Evolutionary conservation across 2,329 filamentous ascomycete species (phyloP).

Genomic region (Magnaporthiopsis incrustans): DNA sequence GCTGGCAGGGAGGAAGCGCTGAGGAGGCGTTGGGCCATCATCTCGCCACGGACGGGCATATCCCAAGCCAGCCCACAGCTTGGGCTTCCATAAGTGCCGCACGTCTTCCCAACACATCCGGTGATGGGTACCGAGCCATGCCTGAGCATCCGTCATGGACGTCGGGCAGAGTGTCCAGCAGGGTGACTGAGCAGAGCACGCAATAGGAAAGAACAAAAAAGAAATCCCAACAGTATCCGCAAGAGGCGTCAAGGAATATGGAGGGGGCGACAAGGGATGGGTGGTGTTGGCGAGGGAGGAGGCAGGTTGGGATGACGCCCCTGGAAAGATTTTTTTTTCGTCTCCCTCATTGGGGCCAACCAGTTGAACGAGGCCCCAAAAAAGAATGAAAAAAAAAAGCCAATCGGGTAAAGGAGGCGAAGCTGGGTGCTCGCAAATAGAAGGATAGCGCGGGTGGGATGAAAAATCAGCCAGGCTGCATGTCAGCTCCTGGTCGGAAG

Average conservation of each 20-base stretch:
- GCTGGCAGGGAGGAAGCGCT: neutral
- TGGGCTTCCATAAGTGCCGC: neutral
- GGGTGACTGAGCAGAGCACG: neutral
- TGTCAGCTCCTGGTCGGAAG: neutral
- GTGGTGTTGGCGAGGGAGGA: neutral
- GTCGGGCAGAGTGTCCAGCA: neutral
- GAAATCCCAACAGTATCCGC: neutral
- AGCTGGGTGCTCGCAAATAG: neutral
- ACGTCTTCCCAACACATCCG: too few species aligned
- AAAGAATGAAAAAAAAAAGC: constrained; percentile 12
- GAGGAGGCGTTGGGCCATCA: neutral
- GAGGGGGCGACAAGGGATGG: neutral
- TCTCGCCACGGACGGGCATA: neutral
- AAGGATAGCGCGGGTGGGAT: neutral
- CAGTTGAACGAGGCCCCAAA: constrained; percentile 2
- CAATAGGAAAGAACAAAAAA: neutral
- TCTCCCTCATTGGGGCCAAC: neutral
- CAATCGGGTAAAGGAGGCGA: constrained; percentile 6
- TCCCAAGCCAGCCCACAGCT: neutral
- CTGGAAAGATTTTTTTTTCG: neutral
- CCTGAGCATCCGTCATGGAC: neutral
- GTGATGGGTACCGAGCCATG: too few species aligned
- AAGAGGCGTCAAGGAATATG: neutral
- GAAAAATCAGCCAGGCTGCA: neutral
- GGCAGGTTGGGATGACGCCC: neutral